A percentile compares a stretch with the other conserved stretches of the same genome.
phyloP scores from a whole-genome alignment of 768 basidiomycete genomes.

The Hemileccinum impolitum region DNA sequence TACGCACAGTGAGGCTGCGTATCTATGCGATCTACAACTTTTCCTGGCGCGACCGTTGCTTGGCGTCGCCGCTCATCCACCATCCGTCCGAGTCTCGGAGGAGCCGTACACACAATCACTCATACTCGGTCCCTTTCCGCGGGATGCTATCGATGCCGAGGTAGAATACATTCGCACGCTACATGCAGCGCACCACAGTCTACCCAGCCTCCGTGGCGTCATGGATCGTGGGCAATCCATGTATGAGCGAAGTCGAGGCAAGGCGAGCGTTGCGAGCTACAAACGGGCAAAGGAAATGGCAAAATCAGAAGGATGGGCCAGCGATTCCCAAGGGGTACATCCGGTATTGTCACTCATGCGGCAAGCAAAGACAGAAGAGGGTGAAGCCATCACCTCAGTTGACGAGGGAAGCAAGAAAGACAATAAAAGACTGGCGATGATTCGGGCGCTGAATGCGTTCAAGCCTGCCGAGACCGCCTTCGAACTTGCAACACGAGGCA shows the following conservation, averaged over 20 bases:
- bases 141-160: slow-evolving; percentile 77
- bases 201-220: slow-evolving; percentile 69
- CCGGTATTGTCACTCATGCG: slow-evolving; percentile 53
- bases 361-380: slow-evolving; percentile 35
- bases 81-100: slow-evolving; percentile 44
- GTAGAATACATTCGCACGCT: slow-evolving; percentile 73
- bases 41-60: slow-evolving; percentile 82
- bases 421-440: slow-evolving; percentile 58
- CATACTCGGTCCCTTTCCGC: slow-evolving; percentile 78
- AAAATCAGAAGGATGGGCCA: slow-evolving; percentile 67
- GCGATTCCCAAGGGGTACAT: slow-evolving; percentile 58
- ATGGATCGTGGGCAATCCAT: slow-evolving; percentile 87
- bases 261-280: slow-evolving; percentile 83
- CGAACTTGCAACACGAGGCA: slow-evolving; percentile 78
- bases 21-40: slow-evolving; percentile 88
- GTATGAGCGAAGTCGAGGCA: slow-evolving; percentile 93
- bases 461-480: slow-evolving; percentile 87
- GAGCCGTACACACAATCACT: slow-evolving; percentile 68
- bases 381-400: slow-evolving; percentile 7
- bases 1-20: slow-evolving; percentile 80
- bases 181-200: slow-evolving; percentile 58
- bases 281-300: slow-evolving; percentile 85
- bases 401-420: slow-evolving; percentile 36
- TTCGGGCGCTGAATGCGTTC: slow-evolving; percentile 79
- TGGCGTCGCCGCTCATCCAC: slow-evolving; percentile 34